Base-by-base conservation (phyloP, 257 asterid species). In the Leptodermis oblonga region DNA sequence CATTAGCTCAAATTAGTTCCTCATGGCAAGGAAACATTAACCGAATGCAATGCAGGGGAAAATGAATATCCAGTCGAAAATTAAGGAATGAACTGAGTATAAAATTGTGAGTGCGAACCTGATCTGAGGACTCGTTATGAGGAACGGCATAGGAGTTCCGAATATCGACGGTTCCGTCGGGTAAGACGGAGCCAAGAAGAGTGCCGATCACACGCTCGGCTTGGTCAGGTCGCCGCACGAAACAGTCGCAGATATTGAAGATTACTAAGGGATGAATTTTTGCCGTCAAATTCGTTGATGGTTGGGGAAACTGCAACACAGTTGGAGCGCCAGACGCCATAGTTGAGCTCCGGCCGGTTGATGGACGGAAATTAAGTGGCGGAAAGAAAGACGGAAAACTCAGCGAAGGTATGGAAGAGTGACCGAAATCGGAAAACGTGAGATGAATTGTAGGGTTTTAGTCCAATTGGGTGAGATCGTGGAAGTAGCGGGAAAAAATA, bases 131-230 rank as follows among this genome's bases (percentile, higher is more conserved):
- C 75, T 91, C 96, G 62, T 80, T 89, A 80, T 94, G 97, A 0
- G 97, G 97, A 77, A 94, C 97, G 52, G 97, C 97, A 58, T 89
- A 94, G 17, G 92, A 83, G 75, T 94, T 94, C 1, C 99, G 95
- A 56, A 94, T 77, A 46, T 94, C 97, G 2, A 94, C 84, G 14
- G 96, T 86, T 6, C 99, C 99, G 73, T 91, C 99, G 0, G 97
- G 89, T 11, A 94, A 76, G 20, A 90, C 92, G 13, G 96, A 94
- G 34, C 99, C 99, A 64, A 91, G 93, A 12, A 94, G 91, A 55
- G 97, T 89, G 51, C 99, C 99, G 58, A 94, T 91, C 33, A 91
- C 93, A 55, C 99, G 92, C 55, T 86, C 97, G 18, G 97, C 82
- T 78, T 87, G 96, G 82, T 94, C 99, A 0, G 97, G 97, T 60